Base-by-base conservation (phyloP, 2,329 filamentous ascomycete species). In the Penicillium griseofulvum region DNA sequence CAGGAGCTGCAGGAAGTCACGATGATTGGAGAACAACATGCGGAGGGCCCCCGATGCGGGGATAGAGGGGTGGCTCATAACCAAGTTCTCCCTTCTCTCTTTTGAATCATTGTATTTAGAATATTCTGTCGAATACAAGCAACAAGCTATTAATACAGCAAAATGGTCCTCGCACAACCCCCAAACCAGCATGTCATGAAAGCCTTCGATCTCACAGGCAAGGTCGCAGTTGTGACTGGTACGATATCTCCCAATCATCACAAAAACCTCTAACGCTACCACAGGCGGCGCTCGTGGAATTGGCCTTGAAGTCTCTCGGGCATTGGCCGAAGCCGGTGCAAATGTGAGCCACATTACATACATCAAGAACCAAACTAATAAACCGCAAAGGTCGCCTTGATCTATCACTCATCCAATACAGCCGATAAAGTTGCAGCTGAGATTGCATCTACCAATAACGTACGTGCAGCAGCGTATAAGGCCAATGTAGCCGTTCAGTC, bases 261-360 rank as follows among this genome's bases (percentile, higher is more conserved):
- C 10, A 12, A n/a, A 2, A 1, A 4, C 11, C 2, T 26, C 5
- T 54, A 26, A 54, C 24, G 33, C 4, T 16, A 0, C 14, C 26
- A 17, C 54, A 59, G 71, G 71, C 8, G 72, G 67, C 17, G 68
- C 66, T 5, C 66, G 69, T 17, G 73, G 73, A 16, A 75, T 75
- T 17, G 73, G 72, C 1, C 64, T 73, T 8, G 73, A 73, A 37
- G 73, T 78, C n/a, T 71, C 74, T 4, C 65, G 68, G 34, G 74
- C 67, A n/a, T 64, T 73, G 17, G 74, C 73, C 6, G 68, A 73
- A 58, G 71, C 73, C 16, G 76, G 76, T 10, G 74, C 74, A 5
- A 64, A 72, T 43, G 68, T 76, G 48, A 52, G 64, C 22, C 17
- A 28, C 14, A 10, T 6, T 26, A 11, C 22, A n/a, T 10, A 10